Evolutionary conservation across 2,329 filamentous ascomycete genomes (phyloP).

Genomic region (Pestalotiopsis sp.): DNA sequence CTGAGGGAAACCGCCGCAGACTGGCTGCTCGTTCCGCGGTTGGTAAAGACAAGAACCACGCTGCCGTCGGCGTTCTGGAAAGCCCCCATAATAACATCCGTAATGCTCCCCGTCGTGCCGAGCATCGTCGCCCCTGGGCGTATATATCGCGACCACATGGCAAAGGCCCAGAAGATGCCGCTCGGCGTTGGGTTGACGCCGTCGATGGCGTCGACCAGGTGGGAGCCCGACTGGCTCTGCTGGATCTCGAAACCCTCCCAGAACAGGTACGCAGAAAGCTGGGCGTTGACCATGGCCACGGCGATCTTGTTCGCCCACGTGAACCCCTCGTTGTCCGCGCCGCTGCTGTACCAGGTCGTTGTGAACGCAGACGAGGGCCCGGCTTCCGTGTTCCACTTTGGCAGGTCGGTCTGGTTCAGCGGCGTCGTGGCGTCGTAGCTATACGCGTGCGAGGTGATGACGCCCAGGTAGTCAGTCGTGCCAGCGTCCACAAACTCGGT

Average conservation of each 20-base stretch:
- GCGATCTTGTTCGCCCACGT: slow-evolving; percentile 40
- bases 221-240: slow-evolving; percentile 29
- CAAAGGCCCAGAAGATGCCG: slow-evolving; percentile 28
- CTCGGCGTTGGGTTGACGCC: slow-evolving; percentile 24
- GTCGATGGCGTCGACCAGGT: slow-evolving; percentile 31
- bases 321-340: slow-evolving; percentile 41
- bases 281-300: slow-evolving; percentile 44
- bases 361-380: slow-evolving; percentile 38
- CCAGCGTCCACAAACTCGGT: slow-evolving; percentile 17
- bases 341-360: slow-evolving; percentile 42
- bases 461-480: slow-evolving; percentile 16
- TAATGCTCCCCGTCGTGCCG: slow-evolving; percentile 22
- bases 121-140: slow-evolving; percentile 26
- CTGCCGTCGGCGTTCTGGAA: slow-evolving; percentile 25
- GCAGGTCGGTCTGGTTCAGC: slow-evolving; percentile 27
- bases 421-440: slow-evolving; percentile 27
- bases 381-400: slow-evolving; percentile 52
- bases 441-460: slow-evolving; percentile 25
- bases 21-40: slow-evolving; percentile 14
- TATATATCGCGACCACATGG: slow-evolving; percentile 29
- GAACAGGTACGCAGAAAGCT: slow-evolving; percentile 51
- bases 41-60: slow-evolving; percentile 29
- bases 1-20: slow-evolving; percentile 16
- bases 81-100: slow-evolving; percentile 21
- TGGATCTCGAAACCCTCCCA: slow-evolving; percentile 44